Evolutionary conservation across 768 basidiomycete species (phyloP).

Genomic region (Tulasnella sp.): DNA sequence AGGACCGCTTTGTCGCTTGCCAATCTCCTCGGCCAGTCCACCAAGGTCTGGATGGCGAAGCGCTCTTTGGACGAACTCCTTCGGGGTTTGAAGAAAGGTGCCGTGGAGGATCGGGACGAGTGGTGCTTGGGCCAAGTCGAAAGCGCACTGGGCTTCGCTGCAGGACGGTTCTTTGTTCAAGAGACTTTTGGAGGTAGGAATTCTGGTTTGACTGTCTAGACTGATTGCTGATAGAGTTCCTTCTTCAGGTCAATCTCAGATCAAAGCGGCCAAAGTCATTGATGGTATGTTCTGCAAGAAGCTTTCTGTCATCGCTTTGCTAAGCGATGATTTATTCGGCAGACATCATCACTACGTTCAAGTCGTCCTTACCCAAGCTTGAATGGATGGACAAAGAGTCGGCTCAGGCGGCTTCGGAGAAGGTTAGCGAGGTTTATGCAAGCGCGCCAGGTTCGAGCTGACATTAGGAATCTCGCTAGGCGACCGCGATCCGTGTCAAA

Average conservation of each 20-base stretch:
- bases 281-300: constrained; percentile 52
- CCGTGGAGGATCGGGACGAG: constrained; percentile 78
- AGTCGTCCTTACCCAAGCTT: constrained; percentile 68
- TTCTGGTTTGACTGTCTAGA: background rate
- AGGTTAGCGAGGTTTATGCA: constrained; percentile 52
- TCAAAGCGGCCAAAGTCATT: constrained; percentile 83
- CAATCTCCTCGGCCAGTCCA: constrained; percentile 70
- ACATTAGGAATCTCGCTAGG: constrained; percentile 49
- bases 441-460: background rate
- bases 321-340: constrained; percentile 40
- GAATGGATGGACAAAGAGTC: constrained; percentile 93
- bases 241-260: constrained; percentile 58
- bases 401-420: constrained; percentile 78
- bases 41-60: constrained; percentile 77
- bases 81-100: constrained; percentile 84
- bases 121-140: constrained; percentile 79
- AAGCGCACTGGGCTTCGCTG: constrained; percentile 78
- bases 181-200: constrained; percentile 67
- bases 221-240: background rate
- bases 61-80: constrained; percentile 71
- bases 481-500: constrained; percentile 81
- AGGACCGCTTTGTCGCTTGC: too few species aligned
- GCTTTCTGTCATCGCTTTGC: background rate
- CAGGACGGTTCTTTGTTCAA: constrained; percentile 84
- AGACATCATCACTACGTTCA: constrained; percentile 85